Conservation (phyloP, 352 stramenopile species). For the Globisporangium cederbergense region DNA sequence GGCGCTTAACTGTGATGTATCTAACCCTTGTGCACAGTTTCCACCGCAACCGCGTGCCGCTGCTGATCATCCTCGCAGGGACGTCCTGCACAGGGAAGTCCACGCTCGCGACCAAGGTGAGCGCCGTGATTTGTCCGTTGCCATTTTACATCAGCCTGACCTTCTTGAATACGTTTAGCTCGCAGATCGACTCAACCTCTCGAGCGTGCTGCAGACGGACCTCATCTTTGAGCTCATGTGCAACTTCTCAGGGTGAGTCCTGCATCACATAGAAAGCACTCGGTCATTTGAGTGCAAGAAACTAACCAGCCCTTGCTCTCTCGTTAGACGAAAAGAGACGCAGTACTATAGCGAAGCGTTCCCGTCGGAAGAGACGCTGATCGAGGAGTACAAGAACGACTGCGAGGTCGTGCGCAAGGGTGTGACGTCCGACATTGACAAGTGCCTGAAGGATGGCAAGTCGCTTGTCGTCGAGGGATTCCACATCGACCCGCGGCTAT, state of each 20-base stretch:
- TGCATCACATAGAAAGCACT: not conserved
- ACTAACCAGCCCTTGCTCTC: not conserved
- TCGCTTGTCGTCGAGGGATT: conserved; percentile 87
- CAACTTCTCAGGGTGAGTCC: conserved; percentile 79
- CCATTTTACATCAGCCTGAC: not conserved
- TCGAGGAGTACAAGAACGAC: conserved; percentile 73
- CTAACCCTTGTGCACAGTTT: conserved; percentile 36
- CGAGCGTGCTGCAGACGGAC: conserved; percentile 83
- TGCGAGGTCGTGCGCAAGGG: conserved; percentile 78
- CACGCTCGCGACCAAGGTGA: conserved; percentile 83
- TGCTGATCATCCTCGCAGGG: conserved; percentile 82
- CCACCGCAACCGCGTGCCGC: conserved; percentile 76
- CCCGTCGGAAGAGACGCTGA: conserved; percentile 49
- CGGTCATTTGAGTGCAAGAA: not conserved
- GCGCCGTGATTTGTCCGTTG: not conserved
- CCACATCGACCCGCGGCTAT: conserved; percentile 83
- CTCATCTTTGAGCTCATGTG: conserved; percentile 90
- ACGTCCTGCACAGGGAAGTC: conserved; percentile 85
- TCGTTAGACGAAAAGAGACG: conserved; percentile 45
- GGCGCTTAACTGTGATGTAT: not conserved
- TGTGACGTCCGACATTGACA: conserved; percentile 84
- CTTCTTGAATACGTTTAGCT: conserved; percentile 32
- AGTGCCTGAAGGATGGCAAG: conserved; percentile 88
- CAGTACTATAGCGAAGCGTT: conserved; percentile 65
- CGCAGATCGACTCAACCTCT: conserved; percentile 82